A percentile compares a stretch with the other conserved stretches of the same genome.
Conservation (phyloP, 2,329 filamentous ascomycete genomes). For the Talaromyces islandicus region DNA sequence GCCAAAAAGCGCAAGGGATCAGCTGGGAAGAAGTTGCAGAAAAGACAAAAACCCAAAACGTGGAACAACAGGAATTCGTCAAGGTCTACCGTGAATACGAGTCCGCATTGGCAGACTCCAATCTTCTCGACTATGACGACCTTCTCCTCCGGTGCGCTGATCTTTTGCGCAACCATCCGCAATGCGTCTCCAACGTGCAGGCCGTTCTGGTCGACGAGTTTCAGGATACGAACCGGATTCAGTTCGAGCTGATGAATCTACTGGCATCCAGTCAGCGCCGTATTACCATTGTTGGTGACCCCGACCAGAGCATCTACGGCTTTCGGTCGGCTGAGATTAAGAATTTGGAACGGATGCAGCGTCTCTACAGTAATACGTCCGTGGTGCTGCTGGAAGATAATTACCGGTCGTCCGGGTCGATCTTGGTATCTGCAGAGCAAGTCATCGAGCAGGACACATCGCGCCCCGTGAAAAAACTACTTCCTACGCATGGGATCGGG, state of each 20-base stretch:
- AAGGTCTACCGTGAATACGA: constrained; percentile 71
- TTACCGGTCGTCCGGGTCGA: constrained; percentile 83
- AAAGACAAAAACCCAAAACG: constrained; percentile 25
- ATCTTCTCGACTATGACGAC: constrained; percentile 91
- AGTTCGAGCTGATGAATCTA: constrained; percentile 89
- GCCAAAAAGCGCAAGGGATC: constrained; percentile 53
- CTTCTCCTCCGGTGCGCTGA: constrained; percentile 77
- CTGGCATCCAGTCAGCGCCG: constrained; percentile 66
- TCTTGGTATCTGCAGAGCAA: constrained; percentile 70
- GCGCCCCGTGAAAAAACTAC: constrained; percentile 71
- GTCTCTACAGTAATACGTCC: constrained; percentile 69
- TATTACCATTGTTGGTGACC: constrained; percentile 95
- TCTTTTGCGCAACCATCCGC: constrained; percentile 65
- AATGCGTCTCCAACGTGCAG: constrained; percentile 83
- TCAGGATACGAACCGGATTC: constrained; percentile 91
- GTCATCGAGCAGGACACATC: constrained; percentile 86
- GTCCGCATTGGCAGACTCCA: constrained; percentile 64
- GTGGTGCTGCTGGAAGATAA: constrained; percentile 88
- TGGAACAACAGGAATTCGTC: constrained; percentile 60
- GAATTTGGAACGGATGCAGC: constrained; percentile 74
- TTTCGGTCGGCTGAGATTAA: constrained; percentile 90
- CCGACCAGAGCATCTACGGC: constrained; percentile 96
- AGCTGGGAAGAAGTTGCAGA: constrained; percentile 40
- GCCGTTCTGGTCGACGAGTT: constrained; percentile 94
- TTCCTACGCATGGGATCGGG: constrained; percentile 74